Evolutionary conservation across 2,329 filamentous ascomycete genomes (phyloP), one percentile per base, ranked within the genome.

Genomic region (Aspergillus japonicus): DNA sequence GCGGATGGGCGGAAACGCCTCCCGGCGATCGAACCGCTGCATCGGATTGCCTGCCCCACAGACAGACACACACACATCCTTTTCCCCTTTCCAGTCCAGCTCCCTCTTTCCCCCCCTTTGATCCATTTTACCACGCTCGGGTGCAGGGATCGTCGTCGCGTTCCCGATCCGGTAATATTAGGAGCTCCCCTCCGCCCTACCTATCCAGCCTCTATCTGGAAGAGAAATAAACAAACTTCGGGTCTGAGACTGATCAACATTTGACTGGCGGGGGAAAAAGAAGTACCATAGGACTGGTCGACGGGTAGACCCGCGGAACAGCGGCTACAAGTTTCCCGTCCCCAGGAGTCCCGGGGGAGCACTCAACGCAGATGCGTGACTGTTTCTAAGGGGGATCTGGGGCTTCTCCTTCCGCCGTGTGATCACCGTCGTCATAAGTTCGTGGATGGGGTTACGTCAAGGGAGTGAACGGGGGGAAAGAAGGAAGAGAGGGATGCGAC

Each of bases 21-120:
- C 52, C 57, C 47, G 57, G 58, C 54, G 58, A 64, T 66, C 58
- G 62, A 62, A 63, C 64, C 64, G 56, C 56, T 53, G 55, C 24
- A 52, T 60, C 57, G 62, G 64, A 63, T 59, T 62, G 33, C 31
- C 11, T 42, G 29, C 57, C 51, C 57, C 62, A 61, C 59, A 31
- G 33, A 31, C 29, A 24, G 7, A 29, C 1, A 26, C 31, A 56
- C 54, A 26, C 26, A 29, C 58, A 62, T 62, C 58, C 56, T 55
- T 60, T 61, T 59, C 50, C 53, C 53, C 49, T 14, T 54, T 61
- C 54, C 60, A 60, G 61, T 61, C 51, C 60, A 8, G 26, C 26
- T 29, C 26, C 26, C 26, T 29, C 26, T 29, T 29, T 29, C 10
- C 10, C 8, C 26, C 26, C 26, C 26, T 29, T 60, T 58, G 50